A percentile compares a stretch with the other conserved stretches of the same genome.
phyloP scores from a whole-genome alignment of 2,329 filamentous ascomycete species.

The Lachnellula hyalina region DNA sequence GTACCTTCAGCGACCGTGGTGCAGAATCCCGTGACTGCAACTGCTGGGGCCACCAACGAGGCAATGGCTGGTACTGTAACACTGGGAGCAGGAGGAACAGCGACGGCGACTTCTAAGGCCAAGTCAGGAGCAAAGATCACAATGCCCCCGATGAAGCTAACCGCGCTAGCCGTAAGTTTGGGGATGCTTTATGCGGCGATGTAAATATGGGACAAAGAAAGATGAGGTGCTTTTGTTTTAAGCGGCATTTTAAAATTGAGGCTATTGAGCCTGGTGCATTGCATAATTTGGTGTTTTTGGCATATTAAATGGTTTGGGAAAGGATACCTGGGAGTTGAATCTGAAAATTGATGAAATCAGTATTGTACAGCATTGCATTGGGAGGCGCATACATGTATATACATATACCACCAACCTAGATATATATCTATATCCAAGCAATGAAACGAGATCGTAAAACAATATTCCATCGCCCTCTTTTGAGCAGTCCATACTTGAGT shows the following conservation, averaged over 20 bases:
- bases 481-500: not conserved
- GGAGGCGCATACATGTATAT: not conserved
- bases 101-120: constrained; percentile 10
- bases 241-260: not conserved
- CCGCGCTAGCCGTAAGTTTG: constrained; percentile 22
- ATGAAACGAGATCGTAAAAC: not conserved
- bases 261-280: not conserved
- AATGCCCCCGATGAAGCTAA: constrained; percentile 13
- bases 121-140: constrained; percentile 9
- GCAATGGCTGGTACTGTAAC: constrained; percentile 11
- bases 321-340: not conserved
- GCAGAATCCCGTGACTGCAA: constrained; percentile 44
- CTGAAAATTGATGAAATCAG: not conserved
- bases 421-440: not conserved
- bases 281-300: not conserved
- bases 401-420: not conserved
- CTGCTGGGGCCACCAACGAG: constrained; percentile 23
- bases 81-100: not conserved
- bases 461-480: not conserved
- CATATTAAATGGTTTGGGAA: not conserved
- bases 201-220: constrained; percentile 3
- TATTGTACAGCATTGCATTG: not conserved
- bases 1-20: constrained; percentile 53
- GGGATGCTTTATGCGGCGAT: constrained; percentile 25
- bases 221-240: not conserved